These are phyloP conservation scores for Recurvomyces mirabilis DNA, from an alignment of 495 filamentous ascomycete genomes.

Conservation along the genomic window DNA sequence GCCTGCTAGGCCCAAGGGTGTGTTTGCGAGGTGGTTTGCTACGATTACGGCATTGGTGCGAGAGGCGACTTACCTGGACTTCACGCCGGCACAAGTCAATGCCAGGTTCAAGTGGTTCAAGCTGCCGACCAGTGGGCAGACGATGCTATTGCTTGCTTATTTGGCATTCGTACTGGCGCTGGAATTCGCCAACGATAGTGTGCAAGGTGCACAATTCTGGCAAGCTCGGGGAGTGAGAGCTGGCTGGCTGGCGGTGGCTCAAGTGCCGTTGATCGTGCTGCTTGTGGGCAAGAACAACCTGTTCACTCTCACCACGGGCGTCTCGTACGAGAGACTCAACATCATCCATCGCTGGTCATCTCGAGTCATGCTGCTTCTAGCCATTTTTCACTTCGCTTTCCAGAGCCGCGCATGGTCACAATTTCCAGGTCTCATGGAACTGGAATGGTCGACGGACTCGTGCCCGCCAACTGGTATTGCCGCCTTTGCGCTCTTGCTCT, in stretches of 20 bases:
- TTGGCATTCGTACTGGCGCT: constrained; percentile 16
- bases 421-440: constrained; percentile 12
- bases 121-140: constrained; percentile 4
- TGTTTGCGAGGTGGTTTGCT: constrained; percentile 7
- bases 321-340: constrained; percentile 21
- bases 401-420: constrained; percentile 10
- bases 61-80: constrained; percentile 10
- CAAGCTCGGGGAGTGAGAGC: constrained; percentile 14
- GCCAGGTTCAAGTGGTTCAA: constrained; percentile 1
- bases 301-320: constrained; percentile 17
- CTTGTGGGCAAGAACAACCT: constrained; percentile 22
- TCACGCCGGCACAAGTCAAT: constrained; percentile 5
- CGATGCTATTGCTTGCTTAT: constrained; percentile 1
- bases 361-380: constrained; percentile 15
- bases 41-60: constrained; percentile 16
- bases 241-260: constrained; percentile 19
- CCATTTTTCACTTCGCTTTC: constrained; percentile 19
- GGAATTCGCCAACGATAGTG: constrained; percentile 14
- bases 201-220: constrained; percentile 12
- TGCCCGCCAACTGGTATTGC: constrained; percentile 18
- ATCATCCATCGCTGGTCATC: constrained; percentile 21
- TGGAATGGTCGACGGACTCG: constrained; percentile 14
- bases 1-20: constrained; percentile 13
- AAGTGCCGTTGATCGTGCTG: constrained; percentile 20
- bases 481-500: constrained; percentile 15